Evolutionary conservation across 2,329 filamentous ascomycete species (phyloP).

Genomic region (Pyricularia sp.): DNA sequence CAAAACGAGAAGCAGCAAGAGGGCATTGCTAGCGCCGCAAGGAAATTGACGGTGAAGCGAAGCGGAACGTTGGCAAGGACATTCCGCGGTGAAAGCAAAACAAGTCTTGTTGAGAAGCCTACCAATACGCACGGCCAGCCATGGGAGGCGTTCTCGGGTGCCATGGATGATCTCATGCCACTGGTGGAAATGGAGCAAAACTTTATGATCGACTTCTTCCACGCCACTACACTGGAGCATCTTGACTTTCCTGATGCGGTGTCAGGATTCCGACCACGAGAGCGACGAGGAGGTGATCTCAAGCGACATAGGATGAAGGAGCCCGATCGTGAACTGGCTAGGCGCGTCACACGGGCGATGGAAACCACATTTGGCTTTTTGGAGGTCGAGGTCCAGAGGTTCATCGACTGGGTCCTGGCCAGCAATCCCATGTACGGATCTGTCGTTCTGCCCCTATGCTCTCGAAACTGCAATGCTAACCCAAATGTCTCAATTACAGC

Average conservation of each 20-base stretch:
- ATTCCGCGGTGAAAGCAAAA: conserved; percentile 37
- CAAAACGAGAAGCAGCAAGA: conserved; percentile 78
- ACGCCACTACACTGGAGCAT: conserved; percentile 75
- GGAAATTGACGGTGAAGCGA: conserved; percentile 88
- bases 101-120: conserved; percentile 41
- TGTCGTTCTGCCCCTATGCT: neutral
- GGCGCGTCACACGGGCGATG: conserved; percentile 77
- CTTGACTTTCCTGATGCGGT: conserved; percentile 79
- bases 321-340: conserved; percentile 78
- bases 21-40: conserved; percentile 61
- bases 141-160: conserved; percentile 72
- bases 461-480: neutral
- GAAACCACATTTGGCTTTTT: conserved; percentile 81
- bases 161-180: conserved; percentile 72
- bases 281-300: conserved; percentile 64
- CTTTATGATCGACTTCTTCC: conserved; percentile 95
- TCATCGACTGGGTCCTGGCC: conserved; percentile 76
- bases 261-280: conserved; percentile 51
- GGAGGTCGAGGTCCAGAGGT: conserved; percentile 63
- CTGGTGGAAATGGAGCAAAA: conserved; percentile 92
- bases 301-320: conserved; percentile 72
- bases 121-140: conserved; percentile 60
- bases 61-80: conserved; percentile 77
- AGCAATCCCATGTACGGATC: conserved; percentile 69
- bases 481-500: conserved; percentile 27